phyloP scores from a whole-genome alignment of 441 rosid genomes.

The Gossypium laxum region DNA sequence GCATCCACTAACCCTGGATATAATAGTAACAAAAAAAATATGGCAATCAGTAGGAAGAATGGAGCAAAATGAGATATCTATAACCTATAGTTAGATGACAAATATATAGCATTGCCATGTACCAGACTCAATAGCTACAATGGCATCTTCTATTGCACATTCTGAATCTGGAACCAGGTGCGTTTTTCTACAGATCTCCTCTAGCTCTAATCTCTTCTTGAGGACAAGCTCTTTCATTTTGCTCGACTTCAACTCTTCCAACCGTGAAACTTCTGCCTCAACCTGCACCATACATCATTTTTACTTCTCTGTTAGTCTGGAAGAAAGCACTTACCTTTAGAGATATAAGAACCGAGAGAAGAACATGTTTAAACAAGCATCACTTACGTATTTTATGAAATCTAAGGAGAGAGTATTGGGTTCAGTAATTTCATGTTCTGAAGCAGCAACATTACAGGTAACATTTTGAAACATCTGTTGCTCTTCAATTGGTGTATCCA shows the following conservation, averaged over 20 bases:
- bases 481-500: conserved; percentile 94
- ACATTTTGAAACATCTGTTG: conserved; percentile 80
- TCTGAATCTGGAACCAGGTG: conserved; percentile 68
- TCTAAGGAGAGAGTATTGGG: conserved; percentile 72
- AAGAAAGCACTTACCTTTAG: neutral
- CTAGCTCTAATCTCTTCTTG: conserved; percentile 79
- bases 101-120: neutral
- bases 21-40: neutral
- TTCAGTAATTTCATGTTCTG: conserved; percentile 83
- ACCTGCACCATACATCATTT: conserved; percentile 40
- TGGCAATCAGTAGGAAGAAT: neutral
- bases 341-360: conserved; percentile 6
- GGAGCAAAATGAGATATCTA: neutral
- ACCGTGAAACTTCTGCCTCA: conserved; percentile 70
- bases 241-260: conserved; percentile 83
- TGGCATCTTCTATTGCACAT: conserved; percentile 46
- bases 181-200: conserved; percentile 83
- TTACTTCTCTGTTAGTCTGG: neutral
- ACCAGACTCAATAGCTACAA: conserved; percentile 81
- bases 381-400: conserved; percentile 65
- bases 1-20: conserved; percentile 49
- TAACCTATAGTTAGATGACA: neutral
- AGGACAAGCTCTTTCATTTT: conserved; percentile 95
- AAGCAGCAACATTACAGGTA: conserved; percentile 86
- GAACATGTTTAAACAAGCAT: conserved; percentile 9